Evolutionary conservation across 1,284 basidiomycete species (phyloP), one percentile per base, ranked within the genome.

Genomic region (Ustilago cynodontis): DNA sequence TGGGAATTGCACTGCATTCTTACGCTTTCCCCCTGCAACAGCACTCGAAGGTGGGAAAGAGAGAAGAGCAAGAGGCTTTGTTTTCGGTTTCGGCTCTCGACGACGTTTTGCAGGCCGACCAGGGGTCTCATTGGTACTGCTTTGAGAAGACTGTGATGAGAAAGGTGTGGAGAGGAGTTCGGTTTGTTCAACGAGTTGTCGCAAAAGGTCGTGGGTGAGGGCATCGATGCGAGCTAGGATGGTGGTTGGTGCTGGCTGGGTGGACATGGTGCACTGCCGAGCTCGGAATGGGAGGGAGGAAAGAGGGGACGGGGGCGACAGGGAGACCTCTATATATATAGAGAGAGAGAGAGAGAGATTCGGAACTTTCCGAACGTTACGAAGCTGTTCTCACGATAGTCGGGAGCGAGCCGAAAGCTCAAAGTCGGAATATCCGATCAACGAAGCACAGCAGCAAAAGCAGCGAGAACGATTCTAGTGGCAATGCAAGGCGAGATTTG

Each of bases 191-290:
- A 31, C 64, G 26, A 72, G 64, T 18, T 72, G 70, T 6, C n/a
- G 51, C 2, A 60, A 5, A 6, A 72, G 56, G 22, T 62, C 37
- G 29, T 43, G 18, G 47, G 66, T 47, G n/a, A 72, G 52, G 31
- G 31, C 43, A 41, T 72, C 64, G 56, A 72, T 72, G 6, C 64
- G 51, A 8, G 43, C 28, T 9, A 72, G 24, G 16, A 72, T 31
- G 41, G 53, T 10, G 26, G 45, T 33, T 18, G 56, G 62, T 51
- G 9, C 28, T 37, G 18, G 28, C 29, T n/a, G 14, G 29, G 10
- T 49, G 31, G 57, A 57, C 54, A 56, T 56, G 5, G 7, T 24
- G n/a, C 29, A 39, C 22, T 52, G 29, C 16, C n/a, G 26, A 10
- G 14, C 8, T 1, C 24, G 6, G 11, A 33, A 28, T 8, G 41